Evolutionary conservation across 441 rosid species (phyloP).

Genomic region (Monsonia emarginata): DNA sequence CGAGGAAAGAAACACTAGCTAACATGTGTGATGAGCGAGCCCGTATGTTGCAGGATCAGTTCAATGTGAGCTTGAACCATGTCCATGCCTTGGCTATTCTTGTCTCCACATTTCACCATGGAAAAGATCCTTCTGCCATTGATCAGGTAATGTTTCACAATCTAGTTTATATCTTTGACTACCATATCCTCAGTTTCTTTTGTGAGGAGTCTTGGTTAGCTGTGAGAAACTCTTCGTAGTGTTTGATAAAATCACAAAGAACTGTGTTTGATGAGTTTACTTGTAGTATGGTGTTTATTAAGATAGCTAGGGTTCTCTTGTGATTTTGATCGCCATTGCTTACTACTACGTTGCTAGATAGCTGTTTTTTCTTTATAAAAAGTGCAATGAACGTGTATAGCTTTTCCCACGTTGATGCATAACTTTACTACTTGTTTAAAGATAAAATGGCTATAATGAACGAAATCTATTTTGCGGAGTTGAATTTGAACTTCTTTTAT

Average conservation of each 20-base stretch:
- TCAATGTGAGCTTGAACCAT: constrained; percentile 94
- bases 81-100: constrained; percentile 94
- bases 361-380: neutral
- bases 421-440: too few species aligned
- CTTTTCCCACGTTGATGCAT: too few species aligned
- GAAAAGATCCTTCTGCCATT: constrained; percentile 80
- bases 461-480: neutral
- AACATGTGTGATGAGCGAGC: constrained; percentile 98
- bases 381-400: too few species aligned
- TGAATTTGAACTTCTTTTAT: constrained; percentile 8
- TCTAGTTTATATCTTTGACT: neutral
- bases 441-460: too few species aligned
- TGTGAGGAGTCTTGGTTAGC: neutral
- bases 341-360: neutral
- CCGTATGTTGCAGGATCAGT: constrained; percentile 95
- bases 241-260: too few species aligned
- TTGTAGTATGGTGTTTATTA: too few species aligned
- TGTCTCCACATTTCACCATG: constrained; percentile 94
- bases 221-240: too few species aligned
- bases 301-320: neutral
- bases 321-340: neutral
- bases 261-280: too few species aligned
- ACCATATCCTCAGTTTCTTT: neutral
- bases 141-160: constrained; percentile 59
- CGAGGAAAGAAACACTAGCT: constrained; percentile 59